Conservation (phyloP, 2,329 filamentous ascomycete genomes). For the Ceratocystis albifundus region DNA sequence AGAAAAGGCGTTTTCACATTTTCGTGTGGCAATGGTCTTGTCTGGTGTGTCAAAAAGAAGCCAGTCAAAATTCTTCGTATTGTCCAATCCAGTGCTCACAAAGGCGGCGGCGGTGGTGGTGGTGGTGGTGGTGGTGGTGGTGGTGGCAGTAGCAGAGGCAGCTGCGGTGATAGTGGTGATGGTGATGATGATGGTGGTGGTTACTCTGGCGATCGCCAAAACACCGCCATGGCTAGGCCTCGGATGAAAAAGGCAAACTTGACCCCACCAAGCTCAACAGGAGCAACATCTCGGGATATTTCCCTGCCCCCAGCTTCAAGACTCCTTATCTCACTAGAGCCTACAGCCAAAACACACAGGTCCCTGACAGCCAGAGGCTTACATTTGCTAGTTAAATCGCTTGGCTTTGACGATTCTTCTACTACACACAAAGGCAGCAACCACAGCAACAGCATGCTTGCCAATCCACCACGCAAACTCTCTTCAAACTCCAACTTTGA, state of each 20-base stretch:
- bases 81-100: not conserved
- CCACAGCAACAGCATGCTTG: not conserved
- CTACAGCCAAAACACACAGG: not conserved
- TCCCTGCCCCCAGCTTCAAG: not conserved
- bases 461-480: not conserved
- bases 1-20: not conserved
- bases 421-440: not conserved
- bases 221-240: not conserved
- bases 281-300: not conserved
- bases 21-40: not conserved
- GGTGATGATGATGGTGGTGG: not conserved
- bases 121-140: too few relatives aligned
- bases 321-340: not conserved
- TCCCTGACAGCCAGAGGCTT: not conserved
- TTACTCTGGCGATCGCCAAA: constrained; percentile 5
- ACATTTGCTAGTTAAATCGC: not conserved
- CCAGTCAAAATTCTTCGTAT: constrained; percentile 6
- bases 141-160: too few relatives aligned
- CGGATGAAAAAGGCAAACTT: not conserved
- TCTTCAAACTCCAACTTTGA: constrained; percentile 8
- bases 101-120: not conserved
- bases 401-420: not conserved
- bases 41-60: constrained; percentile 7
- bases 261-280: not conserved
- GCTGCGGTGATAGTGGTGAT: too few relatives aligned